phyloP scores from a whole-genome alignment of 2,329 filamentous ascomycete species.

The Pyrenophora teres region DNA sequence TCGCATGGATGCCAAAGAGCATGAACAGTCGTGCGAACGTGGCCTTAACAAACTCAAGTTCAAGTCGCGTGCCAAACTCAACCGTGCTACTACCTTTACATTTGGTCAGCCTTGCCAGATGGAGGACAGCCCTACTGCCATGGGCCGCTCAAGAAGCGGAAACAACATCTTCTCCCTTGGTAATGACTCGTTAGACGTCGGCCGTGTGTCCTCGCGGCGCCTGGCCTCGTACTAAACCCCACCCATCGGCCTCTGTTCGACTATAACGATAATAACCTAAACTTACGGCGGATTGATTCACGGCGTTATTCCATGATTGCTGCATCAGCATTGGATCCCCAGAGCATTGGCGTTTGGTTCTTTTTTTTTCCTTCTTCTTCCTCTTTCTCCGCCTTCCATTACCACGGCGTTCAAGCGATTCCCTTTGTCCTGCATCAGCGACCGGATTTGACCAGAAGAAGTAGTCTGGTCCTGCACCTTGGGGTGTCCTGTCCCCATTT shows the following conservation, averaged over 20 bases:
- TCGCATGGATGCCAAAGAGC: slow-evolving; percentile 91
- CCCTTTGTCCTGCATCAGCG: slow-evolving; percentile 35
- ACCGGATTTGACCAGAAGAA: slow-evolving; percentile 31
- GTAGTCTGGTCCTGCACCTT: slow-evolving; percentile 24
- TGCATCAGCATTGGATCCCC: slow-evolving; percentile 38
- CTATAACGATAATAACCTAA: slow-evolving; percentile 39
- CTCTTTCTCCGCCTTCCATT: slow-evolving; percentile 10
- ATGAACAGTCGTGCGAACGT: slow-evolving; percentile 90
- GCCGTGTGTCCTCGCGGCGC: slow-evolving; percentile 43
- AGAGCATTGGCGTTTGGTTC: slow-evolving; percentile 43
- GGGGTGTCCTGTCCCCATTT: slow-evolving; percentile 30
- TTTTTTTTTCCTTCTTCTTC: slow-evolving; percentile 9
- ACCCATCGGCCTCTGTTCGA: slow-evolving; percentile 28
- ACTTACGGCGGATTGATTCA: slow-evolving; percentile 42
- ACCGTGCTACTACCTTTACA: slow-evolving; percentile 90
- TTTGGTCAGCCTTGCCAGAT: slow-evolving; percentile 76
- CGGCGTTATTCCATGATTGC: slow-evolving; percentile 44
- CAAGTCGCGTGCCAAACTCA: slow-evolving; percentile 76
- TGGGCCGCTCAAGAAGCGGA: slow-evolving; percentile 41
- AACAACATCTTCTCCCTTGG: slow-evolving; percentile 38
- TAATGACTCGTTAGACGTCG: slow-evolving; percentile 38
- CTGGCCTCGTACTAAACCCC: slow-evolving; percentile 47
- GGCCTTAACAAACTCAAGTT: slow-evolving; percentile 87
- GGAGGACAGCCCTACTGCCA: slow-evolving; percentile 65
- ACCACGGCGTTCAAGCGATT: slow-evolving; percentile 46